Percentiles rank a stretch among this genome's conserved stretches.
Evolutionary conservation across 2,329 filamentous ascomycete species (phyloP).

Genomic region (Pseudogymnoascus sp.): DNA sequence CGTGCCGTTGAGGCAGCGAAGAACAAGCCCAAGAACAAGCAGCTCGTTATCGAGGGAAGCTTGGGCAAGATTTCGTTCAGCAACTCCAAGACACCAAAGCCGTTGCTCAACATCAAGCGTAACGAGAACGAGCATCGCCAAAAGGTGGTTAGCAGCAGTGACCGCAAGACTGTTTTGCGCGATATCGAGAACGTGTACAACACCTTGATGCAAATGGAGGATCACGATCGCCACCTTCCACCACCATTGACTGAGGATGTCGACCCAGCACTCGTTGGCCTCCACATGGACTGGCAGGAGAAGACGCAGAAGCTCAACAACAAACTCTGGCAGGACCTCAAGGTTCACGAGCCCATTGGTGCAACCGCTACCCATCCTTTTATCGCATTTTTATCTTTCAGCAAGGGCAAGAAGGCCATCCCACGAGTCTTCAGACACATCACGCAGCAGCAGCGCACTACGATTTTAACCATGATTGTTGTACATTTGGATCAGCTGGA

Average conservation of each 20-base stretch:
- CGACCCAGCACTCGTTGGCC: conserved; percentile 63
- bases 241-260: conserved; percentile 54
- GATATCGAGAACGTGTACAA: conserved; percentile 87
- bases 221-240: conserved; percentile 78
- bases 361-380: conserved; percentile 75
- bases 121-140: conserved; percentile 55
- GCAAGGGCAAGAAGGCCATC: conserved; percentile 94
- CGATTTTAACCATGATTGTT: conserved; percentile 90
- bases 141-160: conserved; percentile 50
- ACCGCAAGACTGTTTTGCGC: conserved; percentile 74
- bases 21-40: conserved; percentile 94
- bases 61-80: conserved; percentile 98
- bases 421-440: conserved; percentile 92
- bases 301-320: conserved; percentile 65
- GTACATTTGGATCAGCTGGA: conserved; percentile 89
- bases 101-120: conserved; percentile 90
- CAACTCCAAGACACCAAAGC: conserved; percentile 95
- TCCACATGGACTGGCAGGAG: conserved; percentile 74
- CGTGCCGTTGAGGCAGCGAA: conserved; percentile 95
- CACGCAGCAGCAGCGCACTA: conserved; percentile 85
- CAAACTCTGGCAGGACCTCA: conserved; percentile 77
- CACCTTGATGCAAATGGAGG: conserved; percentile 87
- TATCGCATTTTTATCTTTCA: conserved; percentile 88
- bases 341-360: conserved; percentile 87
- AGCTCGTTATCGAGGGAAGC: conserved; percentile 91